Conservation (phyloP, 2,329 filamentous ascomycete genomes). For the Byssochlamys sp. region DNA sequence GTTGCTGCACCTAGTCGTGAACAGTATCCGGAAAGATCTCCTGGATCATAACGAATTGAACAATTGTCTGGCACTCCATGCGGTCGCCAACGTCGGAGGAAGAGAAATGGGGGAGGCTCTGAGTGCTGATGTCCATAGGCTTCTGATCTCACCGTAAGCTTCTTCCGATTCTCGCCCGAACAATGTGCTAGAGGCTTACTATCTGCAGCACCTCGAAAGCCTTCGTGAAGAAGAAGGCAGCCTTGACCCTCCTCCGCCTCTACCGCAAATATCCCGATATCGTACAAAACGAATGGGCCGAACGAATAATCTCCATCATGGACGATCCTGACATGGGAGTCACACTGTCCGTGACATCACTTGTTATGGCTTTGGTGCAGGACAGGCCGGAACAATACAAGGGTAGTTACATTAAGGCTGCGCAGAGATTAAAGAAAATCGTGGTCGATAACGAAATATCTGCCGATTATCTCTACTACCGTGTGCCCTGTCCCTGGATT, state of each 20-base stretch:
- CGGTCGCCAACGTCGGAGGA: slow-evolving; percentile 93
- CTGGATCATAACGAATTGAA: slow-evolving; percentile 92
- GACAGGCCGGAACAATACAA: slow-evolving; percentile 91
- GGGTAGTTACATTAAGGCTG: slow-evolving; percentile 87
- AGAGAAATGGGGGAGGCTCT: slow-evolving; percentile 95
- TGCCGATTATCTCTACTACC: slow-evolving; percentile 93
- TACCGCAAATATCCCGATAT: slow-evolving; percentile 93
- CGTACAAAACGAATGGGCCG: slow-evolving; percentile 91
- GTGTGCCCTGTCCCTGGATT: slow-evolving; percentile 97
- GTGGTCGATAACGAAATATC: slow-evolving; percentile 83
- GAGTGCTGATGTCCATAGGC: slow-evolving; percentile 79
- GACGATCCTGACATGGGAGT: slow-evolving; percentile 92
- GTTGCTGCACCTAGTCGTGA: slow-evolving; percentile 87
- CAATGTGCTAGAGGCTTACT: not conserved
- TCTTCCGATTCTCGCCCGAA: slow-evolving; percentile 25
- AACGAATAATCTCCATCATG: slow-evolving; percentile 97
- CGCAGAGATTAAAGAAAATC: slow-evolving; percentile 77
- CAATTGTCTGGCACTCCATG: slow-evolving; percentile 92
- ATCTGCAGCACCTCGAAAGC: slow-evolving; percentile 67
- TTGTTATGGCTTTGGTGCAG: slow-evolving; percentile 88
- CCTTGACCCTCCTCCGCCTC: slow-evolving; percentile 78
- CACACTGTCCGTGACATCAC: slow-evolving; percentile 84
- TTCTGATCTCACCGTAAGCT: slow-evolving; percentile 83
- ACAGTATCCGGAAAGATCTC: slow-evolving; percentile 94
- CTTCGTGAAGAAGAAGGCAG: slow-evolving; percentile 98